Conservation (phyloP, 2,329 filamentous ascomycete genomes). For the Ophiostoma quercus region DNA sequence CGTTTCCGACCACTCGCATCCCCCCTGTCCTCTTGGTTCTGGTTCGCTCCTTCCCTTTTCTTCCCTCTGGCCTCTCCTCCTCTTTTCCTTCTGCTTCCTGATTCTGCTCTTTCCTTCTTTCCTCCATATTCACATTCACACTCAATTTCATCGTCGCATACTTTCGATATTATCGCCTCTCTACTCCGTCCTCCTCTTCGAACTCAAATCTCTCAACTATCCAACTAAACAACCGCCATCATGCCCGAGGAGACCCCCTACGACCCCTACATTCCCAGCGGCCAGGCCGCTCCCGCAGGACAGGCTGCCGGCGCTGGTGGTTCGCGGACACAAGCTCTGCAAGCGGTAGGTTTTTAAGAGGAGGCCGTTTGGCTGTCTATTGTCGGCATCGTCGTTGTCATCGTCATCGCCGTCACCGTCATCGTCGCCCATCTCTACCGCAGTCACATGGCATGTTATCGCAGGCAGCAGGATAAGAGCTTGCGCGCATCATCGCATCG, state of each 20-base stretch:
- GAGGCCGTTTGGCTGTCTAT: no score
- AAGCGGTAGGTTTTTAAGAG: conserved; percentile 64
- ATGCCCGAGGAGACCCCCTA: conserved; percentile 64
- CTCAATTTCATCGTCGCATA: background rate
- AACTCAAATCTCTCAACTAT: conserved; percentile 1
- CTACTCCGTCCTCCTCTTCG: conserved; percentile 2
- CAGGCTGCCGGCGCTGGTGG: conserved; percentile 41
- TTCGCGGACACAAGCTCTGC: conserved; percentile 60
- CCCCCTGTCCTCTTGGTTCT: conserved; percentile 12
- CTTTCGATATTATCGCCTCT: no score
- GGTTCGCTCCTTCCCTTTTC: conserved; percentile 11
- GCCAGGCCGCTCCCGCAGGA: conserved; percentile 45
- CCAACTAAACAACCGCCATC: conserved; percentile 30
- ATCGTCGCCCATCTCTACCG: background rate
- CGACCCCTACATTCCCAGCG: conserved; percentile 81
- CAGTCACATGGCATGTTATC: conserved; percentile 1
- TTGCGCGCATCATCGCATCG: conserved; percentile 3
- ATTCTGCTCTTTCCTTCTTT: conserved; percentile 12
- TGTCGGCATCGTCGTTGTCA: no score
- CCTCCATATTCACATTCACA: background rate
- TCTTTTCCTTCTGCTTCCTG: conserved; percentile 6
- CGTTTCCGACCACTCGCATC: conserved; percentile 4
- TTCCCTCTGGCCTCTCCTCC: conserved; percentile 13
- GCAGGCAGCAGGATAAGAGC: background rate
- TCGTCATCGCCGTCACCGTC: no score